These are phyloP conservation scores for Phytopythium aichiense DNA, from an alignment of 352 stramenopile species.

Conservation along the genomic window DNA sequence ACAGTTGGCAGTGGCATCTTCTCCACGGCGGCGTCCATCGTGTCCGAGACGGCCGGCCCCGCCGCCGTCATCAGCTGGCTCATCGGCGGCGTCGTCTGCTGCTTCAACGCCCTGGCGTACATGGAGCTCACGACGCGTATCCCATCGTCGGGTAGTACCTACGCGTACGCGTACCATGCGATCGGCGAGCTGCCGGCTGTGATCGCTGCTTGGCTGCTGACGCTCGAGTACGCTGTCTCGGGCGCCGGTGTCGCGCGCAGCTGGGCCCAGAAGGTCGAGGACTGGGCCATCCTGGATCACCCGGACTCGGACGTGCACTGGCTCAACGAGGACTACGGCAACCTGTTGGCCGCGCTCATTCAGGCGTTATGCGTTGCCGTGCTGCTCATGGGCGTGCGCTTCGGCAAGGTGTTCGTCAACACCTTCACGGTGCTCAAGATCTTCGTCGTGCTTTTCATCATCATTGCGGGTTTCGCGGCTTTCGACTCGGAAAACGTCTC, in stretches of 20 bases:
- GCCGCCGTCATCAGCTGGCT: slow-evolving; percentile 70
- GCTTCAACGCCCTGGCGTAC: slow-evolving; percentile 75
- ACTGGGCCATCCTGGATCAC: slow-evolving; percentile 46
- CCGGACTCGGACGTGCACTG: slow-evolving; percentile 36
- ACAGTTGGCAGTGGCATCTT: slow-evolving; percentile 90
- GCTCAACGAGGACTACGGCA: slow-evolving; percentile 51
- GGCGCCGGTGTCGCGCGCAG: slow-evolving; percentile 87
- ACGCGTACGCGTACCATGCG: slow-evolving; percentile 89
- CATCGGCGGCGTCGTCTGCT: slow-evolving; percentile 70
- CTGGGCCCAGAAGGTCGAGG: slow-evolving; percentile 89
- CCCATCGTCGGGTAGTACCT: slow-evolving; percentile 84
- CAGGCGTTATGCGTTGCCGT: slow-evolving; percentile 61
- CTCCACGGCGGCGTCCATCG: slow-evolving; percentile 56
- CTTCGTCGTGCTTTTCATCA: slow-evolving; percentile 87
- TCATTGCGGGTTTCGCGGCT: slow-evolving; percentile 73
- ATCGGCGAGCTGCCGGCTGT: slow-evolving; percentile 90
- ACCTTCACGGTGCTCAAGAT: slow-evolving; percentile 76
- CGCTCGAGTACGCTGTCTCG: slow-evolving; percentile 88
- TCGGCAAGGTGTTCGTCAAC: slow-evolving; percentile 87
- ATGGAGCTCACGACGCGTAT: slow-evolving; percentile 82
- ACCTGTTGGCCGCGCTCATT: slow-evolving; percentile 47
- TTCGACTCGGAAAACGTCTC: slow-evolving; percentile 76
- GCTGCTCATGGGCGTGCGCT: slow-evolving; percentile 71
- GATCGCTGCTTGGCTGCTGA: slow-evolving; percentile 77
- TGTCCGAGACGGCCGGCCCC: slow-evolving; percentile 68